Evolutionary conservation across 2,329 filamentous ascomycete species (phyloP), one percentile per base, ranked within the genome.

Genomic region (Fusarium napiforme): DNA sequence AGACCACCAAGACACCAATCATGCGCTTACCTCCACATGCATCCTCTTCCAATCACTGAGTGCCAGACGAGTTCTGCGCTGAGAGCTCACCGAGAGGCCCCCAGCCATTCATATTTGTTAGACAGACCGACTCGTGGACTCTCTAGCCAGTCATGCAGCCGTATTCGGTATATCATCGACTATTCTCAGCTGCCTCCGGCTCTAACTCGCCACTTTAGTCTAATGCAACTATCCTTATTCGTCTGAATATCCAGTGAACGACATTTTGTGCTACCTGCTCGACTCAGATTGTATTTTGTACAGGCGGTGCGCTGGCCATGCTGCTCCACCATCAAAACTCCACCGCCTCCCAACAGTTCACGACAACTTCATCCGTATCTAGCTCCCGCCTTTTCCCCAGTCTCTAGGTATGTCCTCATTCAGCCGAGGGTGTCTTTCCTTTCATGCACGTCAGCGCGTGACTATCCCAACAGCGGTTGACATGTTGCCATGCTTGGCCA

Each of bases 391-490:
- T 63, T 66, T 71, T 70, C 57, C 62, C 74, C 69, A 50, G 72
- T 60, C 69, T 67, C 60, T 64, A 19, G 39, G 18, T 45, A 16
- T 53, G 18, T 49, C 74, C 66, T 64, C 43, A 71, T 74, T 75
- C 59, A 71, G 64, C 60, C 64, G 72, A 72, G 55, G 42, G 40
- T 64, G 72, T 55, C 46, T 72, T 56, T 57, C n/a, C 39, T 53
- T 62, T 69, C 66, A 78, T 78, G 76, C 76, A 78, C 71, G 75
- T 78, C 76, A 78, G 75, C 64, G 50, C 59, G 73, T 71, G 61
- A 63, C 45, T 52, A 60, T 59, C 23, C 46, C 39, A 40, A 65
- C 59, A 59, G 42, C 52, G 26, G 47, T 72, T 68, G 68, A 74
- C 71, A 64, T 39, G 28, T 64, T 32, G 46, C 40, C 49, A 45